These are phyloP conservation scores for Cystobasidium tubakii DNA, from an alignment of 768 basidiomycete genomes.

Conservation along the genomic window DNA sequence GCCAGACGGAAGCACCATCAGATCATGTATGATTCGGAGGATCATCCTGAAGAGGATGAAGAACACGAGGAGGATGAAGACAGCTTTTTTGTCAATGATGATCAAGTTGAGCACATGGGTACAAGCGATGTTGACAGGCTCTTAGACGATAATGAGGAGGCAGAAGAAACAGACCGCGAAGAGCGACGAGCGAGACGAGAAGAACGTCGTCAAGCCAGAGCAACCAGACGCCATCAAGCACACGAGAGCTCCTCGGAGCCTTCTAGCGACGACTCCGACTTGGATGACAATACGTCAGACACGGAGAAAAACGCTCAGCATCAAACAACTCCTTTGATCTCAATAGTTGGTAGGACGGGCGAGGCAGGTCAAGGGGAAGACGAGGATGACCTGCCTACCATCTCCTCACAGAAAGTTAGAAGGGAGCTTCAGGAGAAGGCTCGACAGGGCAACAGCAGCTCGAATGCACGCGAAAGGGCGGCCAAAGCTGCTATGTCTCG, in stretches of 20 bases:
- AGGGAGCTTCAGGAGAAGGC: background rate
- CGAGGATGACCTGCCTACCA: constrained; percentile 5
- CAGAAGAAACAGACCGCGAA: constrained; percentile 24
- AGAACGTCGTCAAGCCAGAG: background rate
- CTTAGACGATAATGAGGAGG: constrained; percentile 16
- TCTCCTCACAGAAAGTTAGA: constrained; percentile 1
- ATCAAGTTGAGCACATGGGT: background rate
- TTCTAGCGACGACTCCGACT: background rate
- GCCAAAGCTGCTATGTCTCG: background rate
- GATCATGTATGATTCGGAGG: constrained; percentile 1
- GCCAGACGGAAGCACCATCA: background rate
- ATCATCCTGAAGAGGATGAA: background rate
- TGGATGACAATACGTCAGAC: background rate
- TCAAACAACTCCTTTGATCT: background rate
- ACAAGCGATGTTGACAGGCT: background rate
- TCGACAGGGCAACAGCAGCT: background rate
- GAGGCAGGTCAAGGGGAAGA: constrained; percentile 12
- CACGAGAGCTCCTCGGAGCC: background rate
- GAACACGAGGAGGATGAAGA: constrained; percentile 14
- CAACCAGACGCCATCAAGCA: background rate
- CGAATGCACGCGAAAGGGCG: background rate
- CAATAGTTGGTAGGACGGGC: background rate
- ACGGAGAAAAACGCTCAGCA: background rate
- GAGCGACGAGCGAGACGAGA: background rate
- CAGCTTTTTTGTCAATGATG: constrained; percentile 19